Evolutionary conservation across 305 asterid genomes (phyloP).

Genomic region (Fraxinus baroniana): DNA sequence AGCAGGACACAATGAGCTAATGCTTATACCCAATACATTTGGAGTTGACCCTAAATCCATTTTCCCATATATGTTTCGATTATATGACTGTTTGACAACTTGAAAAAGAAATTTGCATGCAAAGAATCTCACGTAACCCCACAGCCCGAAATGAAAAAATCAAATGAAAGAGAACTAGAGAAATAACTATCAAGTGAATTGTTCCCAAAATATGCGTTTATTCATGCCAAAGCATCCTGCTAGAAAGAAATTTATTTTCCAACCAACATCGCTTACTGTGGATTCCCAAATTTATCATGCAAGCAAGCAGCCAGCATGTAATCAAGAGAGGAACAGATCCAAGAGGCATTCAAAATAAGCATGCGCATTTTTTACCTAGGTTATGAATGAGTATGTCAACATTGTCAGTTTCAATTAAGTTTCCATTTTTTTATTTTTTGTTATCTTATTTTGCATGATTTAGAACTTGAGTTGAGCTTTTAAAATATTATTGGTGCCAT

Average conservation of each 20-base stretch:
- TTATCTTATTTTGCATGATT: neutral
- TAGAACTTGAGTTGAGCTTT: slow-evolving; percentile 4
- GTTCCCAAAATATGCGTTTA: neutral
- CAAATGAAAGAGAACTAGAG: slow-evolving; percentile 4
- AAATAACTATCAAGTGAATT: slow-evolving; percentile 2
- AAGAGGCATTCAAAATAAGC: neutral
- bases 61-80: neutral
- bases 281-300: neutral
- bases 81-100: neutral
- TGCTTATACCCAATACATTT: neutral
- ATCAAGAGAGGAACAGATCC: neutral
- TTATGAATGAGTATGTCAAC: neutral
- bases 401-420: neutral
- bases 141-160: neutral
- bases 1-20: neutral
- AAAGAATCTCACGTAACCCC: neutral
- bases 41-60: neutral
- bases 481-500: neutral
- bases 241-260: neutral
- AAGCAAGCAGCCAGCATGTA: neutral
- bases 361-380: neutral
- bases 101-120: neutral
- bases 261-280: neutral
- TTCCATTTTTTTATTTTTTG: neutral
- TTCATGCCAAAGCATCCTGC: neutral